These are phyloP conservation scores for Sclerospora graminicola DNA, from an alignment of 352 stramenopile genomes.

Conservation along the genomic window DNA sequence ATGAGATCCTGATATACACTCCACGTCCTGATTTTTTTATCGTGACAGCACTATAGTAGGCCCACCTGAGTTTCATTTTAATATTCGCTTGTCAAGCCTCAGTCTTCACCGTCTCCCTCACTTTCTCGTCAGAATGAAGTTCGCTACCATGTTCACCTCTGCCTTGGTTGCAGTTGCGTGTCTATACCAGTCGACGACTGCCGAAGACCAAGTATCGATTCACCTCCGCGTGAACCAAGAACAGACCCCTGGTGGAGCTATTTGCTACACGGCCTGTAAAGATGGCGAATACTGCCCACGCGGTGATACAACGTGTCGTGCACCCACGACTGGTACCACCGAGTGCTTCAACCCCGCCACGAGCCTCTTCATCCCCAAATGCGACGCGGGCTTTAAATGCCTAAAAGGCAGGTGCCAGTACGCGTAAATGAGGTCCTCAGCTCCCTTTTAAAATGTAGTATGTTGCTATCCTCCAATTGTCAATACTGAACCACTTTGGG, in stretches of 20 bases:
- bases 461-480: not conserved
- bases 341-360: slow-evolving; percentile 27
- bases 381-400: slow-evolving; percentile 22
- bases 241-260: not conserved
- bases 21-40: too few relatives aligned
- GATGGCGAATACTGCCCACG: slow-evolving; percentile 18
- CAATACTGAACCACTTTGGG: too few relatives aligned
- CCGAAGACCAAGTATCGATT: slow-evolving; percentile 11
- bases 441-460: not conserved
- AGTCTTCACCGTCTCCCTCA: too few relatives aligned
- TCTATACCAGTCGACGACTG: slow-evolving; percentile 7
- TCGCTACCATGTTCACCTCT: slow-evolving; percentile 16
- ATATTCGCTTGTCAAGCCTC: too few relatives aligned
- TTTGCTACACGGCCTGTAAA: slow-evolving; percentile 17
- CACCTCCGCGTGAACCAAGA: slow-evolving; percentile 20
- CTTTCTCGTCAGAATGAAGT: slow-evolving; percentile 16
- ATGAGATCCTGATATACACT: too few relatives aligned
- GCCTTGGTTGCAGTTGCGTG: slow-evolving; percentile 10
- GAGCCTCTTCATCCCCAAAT: slow-evolving; percentile 10
- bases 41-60: too few relatives aligned
- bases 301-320: slow-evolving; percentile 8
- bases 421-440: slow-evolving; percentile 10
- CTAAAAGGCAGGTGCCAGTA: slow-evolving; percentile 23
- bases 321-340: not conserved
- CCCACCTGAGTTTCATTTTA: too few relatives aligned